These are phyloP conservation scores for Penicillium sp. DNA, from an alignment of 2,329 filamentous ascomycete genomes.

Conservation along the genomic window DNA sequence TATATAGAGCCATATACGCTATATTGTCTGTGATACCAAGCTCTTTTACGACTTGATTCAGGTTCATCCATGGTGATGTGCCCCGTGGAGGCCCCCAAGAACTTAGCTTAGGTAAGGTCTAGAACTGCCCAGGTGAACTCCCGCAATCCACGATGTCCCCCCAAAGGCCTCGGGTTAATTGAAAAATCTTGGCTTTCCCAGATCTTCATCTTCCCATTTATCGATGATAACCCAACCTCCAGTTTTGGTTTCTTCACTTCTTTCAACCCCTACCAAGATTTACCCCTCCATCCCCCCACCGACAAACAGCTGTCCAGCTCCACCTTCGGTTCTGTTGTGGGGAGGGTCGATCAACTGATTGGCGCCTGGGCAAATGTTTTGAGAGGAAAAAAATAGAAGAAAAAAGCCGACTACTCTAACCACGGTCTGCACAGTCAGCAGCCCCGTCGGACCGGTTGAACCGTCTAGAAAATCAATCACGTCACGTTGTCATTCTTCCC, in stretches of 20 bases:
- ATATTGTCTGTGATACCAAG: background rate
- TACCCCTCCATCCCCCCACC: conserved; percentile 2
- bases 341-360: conserved; percentile 23
- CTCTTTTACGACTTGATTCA: background rate
- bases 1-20: background rate
- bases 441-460: conserved; percentile 11
- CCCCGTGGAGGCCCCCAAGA: background rate
- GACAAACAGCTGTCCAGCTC: conserved; percentile 17
- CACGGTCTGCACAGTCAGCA: conserved; percentile 21
- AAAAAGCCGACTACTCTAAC: conserved; percentile 9
- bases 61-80: background rate
- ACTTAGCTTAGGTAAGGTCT: conserved; percentile 7
- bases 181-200: background rate
- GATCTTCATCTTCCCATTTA: background rate
- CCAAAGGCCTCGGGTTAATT: background rate
- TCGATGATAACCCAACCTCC: background rate
- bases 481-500: conserved; percentile 32
- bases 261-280: background rate
- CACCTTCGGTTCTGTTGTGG: conserved; percentile 25
- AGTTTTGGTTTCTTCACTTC: background rate
- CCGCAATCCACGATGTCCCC: background rate
- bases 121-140: background rate
- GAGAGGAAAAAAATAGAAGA: conserved; percentile 7
- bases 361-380: conserved; percentile 8
- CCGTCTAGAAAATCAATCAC: conserved; percentile 32